A percentile compares a stretch with the other conserved stretches of the same genome.
Evolutionary conservation across 305 asterid genomes (phyloP).

Genomic region (Euphrasia arctica): DNA sequence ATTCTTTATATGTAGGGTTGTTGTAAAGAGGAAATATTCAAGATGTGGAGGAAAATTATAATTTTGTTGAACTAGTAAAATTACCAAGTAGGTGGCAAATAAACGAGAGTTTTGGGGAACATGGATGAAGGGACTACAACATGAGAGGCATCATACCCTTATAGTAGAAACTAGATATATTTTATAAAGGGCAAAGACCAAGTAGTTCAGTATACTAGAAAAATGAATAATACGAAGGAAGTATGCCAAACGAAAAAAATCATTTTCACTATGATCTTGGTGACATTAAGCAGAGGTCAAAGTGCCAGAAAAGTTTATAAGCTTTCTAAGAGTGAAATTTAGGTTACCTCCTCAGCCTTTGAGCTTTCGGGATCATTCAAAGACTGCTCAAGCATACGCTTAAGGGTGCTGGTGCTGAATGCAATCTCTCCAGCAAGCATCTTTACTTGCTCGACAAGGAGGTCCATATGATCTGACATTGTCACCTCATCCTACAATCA

Average conservation of each 20-base stretch:
- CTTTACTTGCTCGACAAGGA: constrained; percentile 94
- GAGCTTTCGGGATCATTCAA: constrained; percentile 80
- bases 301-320: constrained; percentile 10
- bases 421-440: constrained; percentile 99
- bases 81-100: neutral
- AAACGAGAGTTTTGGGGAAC: neutral
- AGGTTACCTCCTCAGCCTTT: constrained; percentile 74
- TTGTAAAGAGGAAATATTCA: constrained; percentile 6
- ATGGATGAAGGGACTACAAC: neutral
- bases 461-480: constrained; percentile 88
- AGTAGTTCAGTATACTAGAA: constrained; percentile 3
- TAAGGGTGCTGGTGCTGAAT: constrained; percentile 85
- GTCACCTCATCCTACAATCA: constrained; percentile 65
- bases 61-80: neutral
- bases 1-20: neutral
- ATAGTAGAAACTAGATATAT: neutral
- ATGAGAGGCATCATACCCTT: neutral
- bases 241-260: neutral
- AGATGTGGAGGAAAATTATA: neutral
- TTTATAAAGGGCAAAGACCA: neutral
- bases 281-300: constrained; percentile 1
- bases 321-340: constrained; percentile 13
- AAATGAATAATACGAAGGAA: constrained; percentile 2
- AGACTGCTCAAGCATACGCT: constrained; percentile 88
- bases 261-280: neutral